phyloP scores from a whole-genome alignment of 257 asterid genomes.

The Solanum verrucosum region DNA sequence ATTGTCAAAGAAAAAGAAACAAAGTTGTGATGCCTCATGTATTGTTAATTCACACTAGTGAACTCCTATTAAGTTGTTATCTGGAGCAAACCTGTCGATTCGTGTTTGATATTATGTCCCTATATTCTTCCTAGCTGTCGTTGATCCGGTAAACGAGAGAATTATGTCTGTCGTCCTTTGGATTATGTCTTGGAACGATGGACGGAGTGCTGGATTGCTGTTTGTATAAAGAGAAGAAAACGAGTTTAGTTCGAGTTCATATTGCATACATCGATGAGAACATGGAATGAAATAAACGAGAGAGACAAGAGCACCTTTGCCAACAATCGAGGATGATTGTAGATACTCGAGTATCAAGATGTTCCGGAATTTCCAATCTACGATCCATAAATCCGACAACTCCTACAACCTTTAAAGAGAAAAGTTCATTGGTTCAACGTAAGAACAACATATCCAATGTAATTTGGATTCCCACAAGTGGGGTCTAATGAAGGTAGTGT shows the following conservation, averaged over 20 bases:
- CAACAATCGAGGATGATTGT: conserved; percentile 60
- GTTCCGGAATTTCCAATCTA: conserved; percentile 48
- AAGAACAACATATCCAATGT: not conserved
- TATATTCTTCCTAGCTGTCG: conserved; percentile 8
- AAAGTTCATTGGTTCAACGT: not conserved
- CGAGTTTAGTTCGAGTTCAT: not conserved
- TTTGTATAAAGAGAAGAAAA: not conserved
- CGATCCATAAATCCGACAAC: conserved; percentile 68
- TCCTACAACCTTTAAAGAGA: conserved; percentile 45
- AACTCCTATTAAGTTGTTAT: not conserved
- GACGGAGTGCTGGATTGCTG: conserved; percentile 57
- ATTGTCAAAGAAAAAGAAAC: not conserved
- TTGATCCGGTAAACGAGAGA: conserved; percentile 6
- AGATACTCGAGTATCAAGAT: conserved; percentile 48
- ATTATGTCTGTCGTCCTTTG: conserved; percentile 27
- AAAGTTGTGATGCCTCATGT: not conserved
- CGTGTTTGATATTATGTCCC: not conserved
- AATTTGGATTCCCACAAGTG: not conserved
- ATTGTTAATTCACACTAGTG: not conserved
- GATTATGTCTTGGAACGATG: conserved; percentile 53
- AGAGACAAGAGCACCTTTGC: conserved; percentile 35
- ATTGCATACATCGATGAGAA: not conserved
- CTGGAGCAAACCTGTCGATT: not conserved
- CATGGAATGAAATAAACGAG: not conserved
- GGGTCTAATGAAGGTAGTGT: not conserved